Evolutionary conservation across 345 rosid species (phyloP).

Genomic region (Eucalyptus melliodora): DNA sequence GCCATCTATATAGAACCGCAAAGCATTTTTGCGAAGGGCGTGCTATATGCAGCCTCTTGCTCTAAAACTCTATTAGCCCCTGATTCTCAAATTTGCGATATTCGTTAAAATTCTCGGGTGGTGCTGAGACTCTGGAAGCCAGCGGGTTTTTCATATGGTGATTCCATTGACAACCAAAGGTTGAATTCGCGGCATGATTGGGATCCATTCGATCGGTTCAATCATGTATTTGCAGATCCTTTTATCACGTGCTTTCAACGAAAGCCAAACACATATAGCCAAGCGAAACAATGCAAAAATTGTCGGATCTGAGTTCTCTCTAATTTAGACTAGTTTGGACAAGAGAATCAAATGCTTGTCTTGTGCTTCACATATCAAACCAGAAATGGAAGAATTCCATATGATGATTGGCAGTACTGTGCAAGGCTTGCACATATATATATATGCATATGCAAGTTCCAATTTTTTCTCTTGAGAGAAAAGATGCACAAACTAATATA

Average conservation of each 20-base stretch:
- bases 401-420: not conserved
- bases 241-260: not conserved
- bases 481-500: not conserved
- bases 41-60: not conserved
- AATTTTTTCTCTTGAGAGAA: not conserved
- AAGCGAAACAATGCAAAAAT: not conserved
- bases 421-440: not conserved
- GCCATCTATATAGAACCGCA: not conserved
- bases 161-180: not conserved
- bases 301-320: not conserved
- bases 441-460: not conserved
- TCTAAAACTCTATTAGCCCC: not conserved
- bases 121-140: not conserved
- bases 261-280: not conserved
- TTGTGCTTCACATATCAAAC: not conserved
- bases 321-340: not conserved
- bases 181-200: not conserved
- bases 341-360: not conserved
- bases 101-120: not conserved
- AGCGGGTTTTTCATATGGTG: not conserved
- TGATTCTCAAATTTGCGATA: not conserved
- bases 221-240: not conserved
- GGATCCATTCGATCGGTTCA: not conserved
- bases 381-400: not conserved
- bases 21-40: not conserved